Evolutionary conservation across 1,139 yeast genomes (phyloP), one percentile per base, ranked within the genome.

Genomic region (Citeromyces hawaiiensis): DNA sequence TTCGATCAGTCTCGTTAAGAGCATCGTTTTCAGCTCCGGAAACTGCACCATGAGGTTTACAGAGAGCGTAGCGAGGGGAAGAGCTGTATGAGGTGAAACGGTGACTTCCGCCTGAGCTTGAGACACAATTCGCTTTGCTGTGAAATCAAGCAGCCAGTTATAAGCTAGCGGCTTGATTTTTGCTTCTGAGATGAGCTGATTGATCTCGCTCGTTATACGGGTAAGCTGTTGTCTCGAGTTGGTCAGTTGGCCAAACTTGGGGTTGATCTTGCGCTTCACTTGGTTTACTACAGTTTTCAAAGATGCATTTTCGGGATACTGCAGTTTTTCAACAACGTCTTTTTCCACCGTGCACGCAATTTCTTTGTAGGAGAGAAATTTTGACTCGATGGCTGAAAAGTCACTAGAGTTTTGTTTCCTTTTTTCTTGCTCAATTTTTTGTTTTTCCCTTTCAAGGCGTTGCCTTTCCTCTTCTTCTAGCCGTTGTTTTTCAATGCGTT

Each of bases 81-180:
- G 53, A 0, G 96, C 86, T 1, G 91, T 76, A 38, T 76, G 72
- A 1, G 94, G 77, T 44, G 81, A 74, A 0, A 83, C 94, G 4
- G 83, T 70, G 10, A 86, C 88, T 57, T 91, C 98, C 0, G 94
- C 75, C 57, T 87, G 97, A 1, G 96, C 94, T 59, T 93, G 98
- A 34, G 83, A 76, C 1, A 91, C 83, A 2, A 87, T 61, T 2
- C 93, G 83, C 53, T 91, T 91, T 7, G 96, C 82, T 31, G 82
- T 70, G 51, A 80, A 82, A 53, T 91, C 91, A 31, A 87, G 60
- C 11, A 81, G 68, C 87, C 94, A 88, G 34, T 69, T 59, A 51
- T 64, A 80, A 0, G 78, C 81, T 13, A 80, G 53, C 1, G 66
- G 68, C 42, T 68, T 58, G 1, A 46, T 40, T 39, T 64, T 62